A percentile compares a stretch with the other conserved stretches of the same genome.
These are phyloP conservation scores for Hypoxylon fragiforme DNA, from an alignment of 495 filamentous ascomycete species.

Conservation along the genomic window DNA sequence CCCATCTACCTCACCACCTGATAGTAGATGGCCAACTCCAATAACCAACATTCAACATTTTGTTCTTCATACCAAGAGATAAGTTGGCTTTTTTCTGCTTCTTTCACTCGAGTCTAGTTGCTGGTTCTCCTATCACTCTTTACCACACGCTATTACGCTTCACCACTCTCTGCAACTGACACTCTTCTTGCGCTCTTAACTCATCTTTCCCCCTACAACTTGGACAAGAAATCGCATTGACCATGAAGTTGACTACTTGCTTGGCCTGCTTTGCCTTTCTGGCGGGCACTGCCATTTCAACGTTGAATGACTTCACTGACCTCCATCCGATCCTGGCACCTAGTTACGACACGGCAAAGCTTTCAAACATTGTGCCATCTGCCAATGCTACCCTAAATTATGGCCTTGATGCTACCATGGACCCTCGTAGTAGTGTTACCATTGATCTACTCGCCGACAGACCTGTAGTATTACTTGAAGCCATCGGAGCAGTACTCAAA, in stretches of 20 bases:
- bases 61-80: too few relatives aligned
- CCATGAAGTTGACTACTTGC: constrained; percentile 8
- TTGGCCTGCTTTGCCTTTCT: constrained; percentile 8
- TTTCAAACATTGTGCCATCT: constrained; percentile 27
- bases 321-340: constrained; percentile 29
- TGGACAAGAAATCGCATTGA: not conserved
- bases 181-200: too few relatives aligned
- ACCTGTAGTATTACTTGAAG: constrained; percentile 34
- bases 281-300: not conserved
- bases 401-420: constrained; percentile 14
- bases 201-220: not conserved
- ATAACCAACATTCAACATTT: too few relatives aligned
- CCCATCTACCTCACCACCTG: too few relatives aligned
- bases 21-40: too few relatives aligned
- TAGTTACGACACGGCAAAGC: constrained; percentile 23
- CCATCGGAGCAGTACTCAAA: constrained; percentile 30
- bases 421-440: constrained; percentile 24
- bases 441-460: constrained; percentile 32
- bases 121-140: constrained; percentile 1
- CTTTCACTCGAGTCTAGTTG: not conserved
- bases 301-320: constrained; percentile 24
- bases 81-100: too few relatives aligned
- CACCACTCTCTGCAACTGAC: not conserved
- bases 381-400: constrained; percentile 35
- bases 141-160: not conserved